phyloP scores from a whole-genome alignment of 768 basidiomycete species.

The Lactarius evosmus region DNA sequence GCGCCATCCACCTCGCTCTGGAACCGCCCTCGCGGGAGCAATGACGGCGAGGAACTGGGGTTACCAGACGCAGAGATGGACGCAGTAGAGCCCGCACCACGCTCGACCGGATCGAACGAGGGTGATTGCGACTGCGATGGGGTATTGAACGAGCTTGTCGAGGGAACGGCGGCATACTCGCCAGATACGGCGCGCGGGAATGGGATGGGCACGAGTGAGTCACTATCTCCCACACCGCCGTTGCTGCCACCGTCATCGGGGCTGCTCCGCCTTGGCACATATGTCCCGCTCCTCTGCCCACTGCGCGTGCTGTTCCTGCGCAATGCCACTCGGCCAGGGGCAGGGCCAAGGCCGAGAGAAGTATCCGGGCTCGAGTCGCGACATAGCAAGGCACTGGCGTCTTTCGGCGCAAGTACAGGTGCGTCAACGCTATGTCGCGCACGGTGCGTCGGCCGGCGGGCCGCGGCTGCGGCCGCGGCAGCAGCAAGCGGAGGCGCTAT shows the following conservation, averaged over 20 bases:
- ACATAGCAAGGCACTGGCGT: conserved; percentile 34
- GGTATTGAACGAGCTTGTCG: conserved; percentile 35
- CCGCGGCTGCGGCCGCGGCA: conserved; percentile 32
- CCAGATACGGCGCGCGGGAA: conserved; percentile 62
- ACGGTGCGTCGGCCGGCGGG: conserved; percentile 58
- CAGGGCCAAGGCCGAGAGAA: conserved; percentile 32
- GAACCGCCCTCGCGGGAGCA: conserved; percentile 56
- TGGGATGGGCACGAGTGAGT: conserved; percentile 46
- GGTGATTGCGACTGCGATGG: conserved; percentile 1
- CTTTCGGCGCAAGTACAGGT: conserved; percentile 39
- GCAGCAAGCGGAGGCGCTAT: not conserved
- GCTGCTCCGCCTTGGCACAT: conserved; percentile 19
- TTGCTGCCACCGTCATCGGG: conserved; percentile 20
- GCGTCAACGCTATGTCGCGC: conserved; percentile 61
- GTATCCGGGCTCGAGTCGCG: conserved; percentile 59
- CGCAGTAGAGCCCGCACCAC: not conserved
- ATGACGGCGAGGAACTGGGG: conserved; percentile 35
- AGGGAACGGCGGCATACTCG: conserved; percentile 41
- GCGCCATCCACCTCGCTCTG: conserved; percentile 69
- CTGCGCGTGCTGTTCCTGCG: conserved; percentile 47
- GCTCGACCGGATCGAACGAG: conserved; percentile 18
- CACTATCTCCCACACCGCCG: conserved; percentile 27
- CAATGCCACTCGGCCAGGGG: conserved; percentile 43
- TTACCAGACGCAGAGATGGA: not conserved
- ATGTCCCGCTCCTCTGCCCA: conserved; percentile 15